These are phyloP conservation scores for Phytophthora meadii DNA, from an alignment of 352 stramenopile species.

Conservation along the genomic window DNA sequence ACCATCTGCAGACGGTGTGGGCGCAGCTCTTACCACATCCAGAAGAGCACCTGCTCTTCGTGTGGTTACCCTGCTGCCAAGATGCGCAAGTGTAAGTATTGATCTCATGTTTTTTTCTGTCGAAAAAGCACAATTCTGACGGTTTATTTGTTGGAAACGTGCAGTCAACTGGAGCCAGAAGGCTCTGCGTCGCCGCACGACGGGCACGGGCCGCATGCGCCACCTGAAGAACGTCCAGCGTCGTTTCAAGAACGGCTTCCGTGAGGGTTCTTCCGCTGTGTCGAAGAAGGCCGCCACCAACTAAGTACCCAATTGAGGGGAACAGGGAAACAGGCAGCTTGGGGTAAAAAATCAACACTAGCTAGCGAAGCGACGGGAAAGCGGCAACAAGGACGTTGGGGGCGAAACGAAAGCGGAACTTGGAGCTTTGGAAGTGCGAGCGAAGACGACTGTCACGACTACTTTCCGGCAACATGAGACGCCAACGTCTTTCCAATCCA, in stretches of 20 bases:
- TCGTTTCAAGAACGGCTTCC: slow-evolving; percentile 99
- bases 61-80: slow-evolving; percentile 99
- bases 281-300: slow-evolving; percentile 92
- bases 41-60: slow-evolving; percentile 99
- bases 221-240: slow-evolving; percentile 99
- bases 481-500: slow-evolving; percentile 46
- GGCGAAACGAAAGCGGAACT: slow-evolving; percentile 23
- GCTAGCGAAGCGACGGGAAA: slow-evolving; percentile 44
- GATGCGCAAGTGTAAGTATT: slow-evolving; percentile 95
- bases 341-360: slow-evolving; percentile 46
- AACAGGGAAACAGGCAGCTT: slow-evolving; percentile 41
- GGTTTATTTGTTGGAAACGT: background rate
- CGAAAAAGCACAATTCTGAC: background rate
- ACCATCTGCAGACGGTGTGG: slow-evolving; percentile 99
- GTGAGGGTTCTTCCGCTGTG: slow-evolving; percentile 91
- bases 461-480: slow-evolving; percentile 22
- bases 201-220: slow-evolving; percentile 98
- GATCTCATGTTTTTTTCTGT: slow-evolving; percentile 6
- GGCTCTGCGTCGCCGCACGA: slow-evolving; percentile 96
- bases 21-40: slow-evolving; percentile 99
- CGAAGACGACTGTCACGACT: slow-evolving; percentile 12
- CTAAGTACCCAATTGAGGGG: slow-evolving; percentile 58
- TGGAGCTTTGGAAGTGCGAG: slow-evolving; percentile 13
- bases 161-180: slow-evolving; percentile 98
- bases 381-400: slow-evolving; percentile 32